A percentile compares a stretch with the other conserved stretches of the same genome.
Conservation (phyloP, 2,329 filamentous ascomycete genomes). For the Cytospora piceicola region DNA sequence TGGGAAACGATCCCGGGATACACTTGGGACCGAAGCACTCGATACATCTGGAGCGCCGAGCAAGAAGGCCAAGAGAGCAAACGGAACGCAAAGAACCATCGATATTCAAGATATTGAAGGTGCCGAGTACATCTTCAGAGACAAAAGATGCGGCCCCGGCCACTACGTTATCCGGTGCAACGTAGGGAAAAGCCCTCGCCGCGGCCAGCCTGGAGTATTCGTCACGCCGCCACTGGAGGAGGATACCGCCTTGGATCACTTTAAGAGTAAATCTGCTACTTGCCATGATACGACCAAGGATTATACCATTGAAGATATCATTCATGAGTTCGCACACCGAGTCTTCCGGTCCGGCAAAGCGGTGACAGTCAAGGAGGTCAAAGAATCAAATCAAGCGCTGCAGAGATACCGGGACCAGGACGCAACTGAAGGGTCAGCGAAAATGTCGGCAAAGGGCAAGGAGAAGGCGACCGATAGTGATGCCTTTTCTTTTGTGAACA, state of each 20-base stretch:
- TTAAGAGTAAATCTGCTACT: not conserved
- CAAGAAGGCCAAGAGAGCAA: constrained; percentile 7
- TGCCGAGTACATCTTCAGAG: constrained; percentile 6
- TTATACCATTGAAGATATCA: not conserved
- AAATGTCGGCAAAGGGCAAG: constrained; percentile 8
- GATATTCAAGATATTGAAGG: not conserved
- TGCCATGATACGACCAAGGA: not conserved
- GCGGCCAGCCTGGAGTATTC: not conserved
- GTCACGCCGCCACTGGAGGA: not conserved
- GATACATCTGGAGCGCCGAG: not conserved
- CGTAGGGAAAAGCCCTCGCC: not conserved
- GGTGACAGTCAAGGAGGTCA: not conserved
- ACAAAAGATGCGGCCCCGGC: constrained; percentile 2
- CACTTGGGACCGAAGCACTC: not conserved
- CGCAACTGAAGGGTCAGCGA: not conserved
- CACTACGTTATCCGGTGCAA: constrained; percentile 7
- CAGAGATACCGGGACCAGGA: not conserved
- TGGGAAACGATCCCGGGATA: constrained; percentile 2
- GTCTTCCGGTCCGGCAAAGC: not conserved
- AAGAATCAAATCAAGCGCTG: not conserved
- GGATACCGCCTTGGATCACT: constrained; percentile 1
- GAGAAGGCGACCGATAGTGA: not conserved
- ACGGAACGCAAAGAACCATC: not conserved
- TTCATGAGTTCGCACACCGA: constrained; percentile 2
- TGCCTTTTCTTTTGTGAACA: not conserved